Evolutionary conservation across 345 rosid genomes (phyloP), one percentile per base, ranked within the genome.

Genomic region (Populus deltoides): DNA sequence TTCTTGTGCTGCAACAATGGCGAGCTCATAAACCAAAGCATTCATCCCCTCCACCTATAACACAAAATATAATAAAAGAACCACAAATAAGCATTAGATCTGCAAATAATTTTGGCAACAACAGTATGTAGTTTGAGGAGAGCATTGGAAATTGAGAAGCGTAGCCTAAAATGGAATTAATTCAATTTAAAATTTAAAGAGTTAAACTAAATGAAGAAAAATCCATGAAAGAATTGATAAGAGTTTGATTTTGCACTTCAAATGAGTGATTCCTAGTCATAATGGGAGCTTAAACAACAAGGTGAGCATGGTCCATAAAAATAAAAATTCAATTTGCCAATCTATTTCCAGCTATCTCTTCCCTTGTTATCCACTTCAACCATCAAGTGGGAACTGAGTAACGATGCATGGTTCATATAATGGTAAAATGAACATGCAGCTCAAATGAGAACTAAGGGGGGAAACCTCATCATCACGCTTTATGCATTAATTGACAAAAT

Each of bases 1-100:
- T 85, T 92, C 98, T 65, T 77, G 82, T 59, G 82, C 86, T 35
- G 85, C 84, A 78, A 86, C 75, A 81, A 79, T 74, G 70, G 93
- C 93, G 73, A 93, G 92, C 80, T 89, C 92, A 22, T 90, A 90
- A 78, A 88, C 90, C 86, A 86, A 83, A 55, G 73, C 78, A 66
- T 87, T 88, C 85, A 86, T 85, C 66, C 78, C 87, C 85, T 91
- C 94, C 79, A 86, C 91, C 92, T 90, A 80, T 68, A 72, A 71
- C 45, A 63, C 43, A 22, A 11, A 70, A 29, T 36, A 35, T 45
- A 12, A 13, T 13, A 25, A 69, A 66, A 41, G 47, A 62, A 61
- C 45, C 4, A 53, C 71, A 76, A 29, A 68, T 31, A 20, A 36
- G 31, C 51, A 24, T 31, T 66, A 82, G 75, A 77, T 78, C 72